Conservation (phyloP, 441 rosid species). For the Bruguiera hainesii region DNA sequence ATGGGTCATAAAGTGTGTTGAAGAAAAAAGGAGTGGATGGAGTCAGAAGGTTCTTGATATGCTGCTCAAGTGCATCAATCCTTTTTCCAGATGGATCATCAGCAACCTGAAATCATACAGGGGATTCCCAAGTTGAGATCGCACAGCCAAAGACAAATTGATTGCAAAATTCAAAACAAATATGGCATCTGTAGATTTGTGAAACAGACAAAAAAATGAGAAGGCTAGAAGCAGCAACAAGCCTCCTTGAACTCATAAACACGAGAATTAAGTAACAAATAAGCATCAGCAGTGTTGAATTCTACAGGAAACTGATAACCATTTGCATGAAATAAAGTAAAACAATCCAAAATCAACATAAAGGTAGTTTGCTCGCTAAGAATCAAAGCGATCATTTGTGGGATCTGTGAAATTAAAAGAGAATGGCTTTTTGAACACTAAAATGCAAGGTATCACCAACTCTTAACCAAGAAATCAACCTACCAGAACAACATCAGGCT, state of each 20-base stretch:
- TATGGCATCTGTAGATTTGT: background rate
- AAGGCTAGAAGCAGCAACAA: too few relatives aligned
- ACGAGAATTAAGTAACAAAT: too few relatives aligned
- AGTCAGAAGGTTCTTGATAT: conserved; percentile 66
- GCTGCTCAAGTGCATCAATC: conserved; percentile 88
- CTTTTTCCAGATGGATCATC: conserved; percentile 78
- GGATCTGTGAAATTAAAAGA: too few relatives aligned
- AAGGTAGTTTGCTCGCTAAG: too few relatives aligned
- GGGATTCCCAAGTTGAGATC: background rate
- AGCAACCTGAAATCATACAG: conserved; percentile 43
- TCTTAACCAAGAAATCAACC: conserved; percentile 7
- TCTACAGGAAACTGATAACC: too few relatives aligned
- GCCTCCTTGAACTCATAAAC: too few relatives aligned
- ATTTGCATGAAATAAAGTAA: too few relatives aligned
- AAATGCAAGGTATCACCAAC: background rate
- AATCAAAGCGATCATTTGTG: too few relatives aligned
- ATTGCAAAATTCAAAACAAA: background rate
- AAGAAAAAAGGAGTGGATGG: conserved; percentile 78
- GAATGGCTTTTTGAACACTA: background rate
- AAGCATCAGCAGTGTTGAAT: too few relatives aligned
- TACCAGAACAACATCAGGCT: background rate
- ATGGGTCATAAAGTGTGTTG: conserved; percentile 83
- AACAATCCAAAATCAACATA: too few relatives aligned
- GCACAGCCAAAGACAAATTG: background rate
- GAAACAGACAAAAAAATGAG: too few relatives aligned